Conservation (phyloP, 108 stramenopile genomes). For the Nannochloropsis gaditana region DNA sequence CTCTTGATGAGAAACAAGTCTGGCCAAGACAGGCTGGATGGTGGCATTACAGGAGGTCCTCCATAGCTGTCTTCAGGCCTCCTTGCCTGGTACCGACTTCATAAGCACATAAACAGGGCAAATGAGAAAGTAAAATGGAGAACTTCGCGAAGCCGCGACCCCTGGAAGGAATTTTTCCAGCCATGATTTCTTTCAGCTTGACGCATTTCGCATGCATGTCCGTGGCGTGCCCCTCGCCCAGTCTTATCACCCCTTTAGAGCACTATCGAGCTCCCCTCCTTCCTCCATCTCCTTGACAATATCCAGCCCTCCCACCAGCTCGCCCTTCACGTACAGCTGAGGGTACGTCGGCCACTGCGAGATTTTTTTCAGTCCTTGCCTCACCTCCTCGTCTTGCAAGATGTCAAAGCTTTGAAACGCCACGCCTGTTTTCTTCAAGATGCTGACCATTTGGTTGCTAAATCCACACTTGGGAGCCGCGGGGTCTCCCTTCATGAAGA, state of each 20-base stretch:
- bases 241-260: constrained; percentile 29
- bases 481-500: constrained; percentile 92
- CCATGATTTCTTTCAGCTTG: neutral
- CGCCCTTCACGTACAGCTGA: constrained; percentile 70
- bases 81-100: neutral
- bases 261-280: constrained; percentile 62
- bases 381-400: constrained; percentile 66
- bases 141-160: too few relatives aligned
- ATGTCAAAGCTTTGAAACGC: constrained; percentile 80
- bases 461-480: constrained; percentile 80
- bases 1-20: too few relatives aligned
- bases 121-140: too few relatives aligned
- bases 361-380: constrained; percentile 77
- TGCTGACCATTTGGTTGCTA: constrained; percentile 73
- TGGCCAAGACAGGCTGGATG: too few relatives aligned
- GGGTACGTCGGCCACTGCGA: constrained; percentile 59
- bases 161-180: too few relatives aligned
- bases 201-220: neutral
- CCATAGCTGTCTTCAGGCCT: neutral
- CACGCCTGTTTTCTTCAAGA: constrained; percentile 61
- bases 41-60: neutral
- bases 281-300: constrained; percentile 79
- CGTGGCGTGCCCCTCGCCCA: neutral
- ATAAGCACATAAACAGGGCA: too few relatives aligned
- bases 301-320: constrained; percentile 82